Conservation (phyloP, 2,329 filamentous ascomycete species). For the Gyromitra esculenta region DNA sequence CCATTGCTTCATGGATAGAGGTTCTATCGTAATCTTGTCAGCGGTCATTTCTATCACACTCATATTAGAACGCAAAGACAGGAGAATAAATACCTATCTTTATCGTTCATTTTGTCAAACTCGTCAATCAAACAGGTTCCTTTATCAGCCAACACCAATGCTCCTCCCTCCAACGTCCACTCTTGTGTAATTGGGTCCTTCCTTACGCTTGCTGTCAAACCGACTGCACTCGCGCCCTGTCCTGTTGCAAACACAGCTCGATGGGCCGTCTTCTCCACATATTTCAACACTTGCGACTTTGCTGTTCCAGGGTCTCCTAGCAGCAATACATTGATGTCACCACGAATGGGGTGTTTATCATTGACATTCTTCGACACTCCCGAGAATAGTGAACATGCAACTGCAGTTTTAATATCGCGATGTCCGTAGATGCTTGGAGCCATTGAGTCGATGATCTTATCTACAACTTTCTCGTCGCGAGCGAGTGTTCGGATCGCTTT, state of each 20-base stretch:
- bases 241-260: conserved; percentile 97
- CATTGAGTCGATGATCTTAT: conserved; percentile 91
- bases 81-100: conserved; percentile 69
- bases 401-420: conserved; percentile 94
- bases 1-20: conserved; percentile 99
- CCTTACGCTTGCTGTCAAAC: conserved; percentile 95
- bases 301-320: conserved; percentile 97
- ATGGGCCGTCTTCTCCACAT: conserved; percentile 96
- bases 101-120: conserved; percentile 99
- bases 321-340: conserved; percentile 96
- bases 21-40: conserved; percentile 66
- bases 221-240: conserved; percentile 95
- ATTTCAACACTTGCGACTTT: conserved; percentile 97
- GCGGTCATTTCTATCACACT: background rate
- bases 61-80: background rate
- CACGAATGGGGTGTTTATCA: conserved; percentile 88
- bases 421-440: conserved; percentile 98
- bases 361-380: conserved; percentile 91
- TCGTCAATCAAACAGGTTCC: conserved; percentile 97
- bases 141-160: conserved; percentile 90
- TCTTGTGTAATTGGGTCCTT: conserved; percentile 94
- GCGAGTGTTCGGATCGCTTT: conserved; percentile 87
- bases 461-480: conserved; percentile 87
- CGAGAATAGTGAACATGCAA: conserved; percentile 92
- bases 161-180: conserved; percentile 97